These are phyloP conservation scores for Entophlyctis luteolus DNA, from an alignment of 192 early-diverging fungal genomes.

Conservation along the genomic window DNA sequence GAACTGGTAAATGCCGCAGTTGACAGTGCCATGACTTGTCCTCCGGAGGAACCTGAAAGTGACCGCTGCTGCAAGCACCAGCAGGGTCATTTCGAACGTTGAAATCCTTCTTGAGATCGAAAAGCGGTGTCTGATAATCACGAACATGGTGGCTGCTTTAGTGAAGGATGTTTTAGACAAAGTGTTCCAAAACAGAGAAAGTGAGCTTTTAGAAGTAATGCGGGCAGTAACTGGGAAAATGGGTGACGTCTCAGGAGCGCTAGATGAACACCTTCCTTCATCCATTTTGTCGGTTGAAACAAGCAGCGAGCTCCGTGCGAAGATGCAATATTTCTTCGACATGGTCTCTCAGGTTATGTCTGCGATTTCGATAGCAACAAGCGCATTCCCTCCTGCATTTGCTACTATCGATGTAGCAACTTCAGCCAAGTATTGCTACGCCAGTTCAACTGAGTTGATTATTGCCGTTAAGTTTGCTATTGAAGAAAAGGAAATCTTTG, in stretches of 20 bases:
- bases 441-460: constrained; percentile 53
- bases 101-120: constrained; percentile 45
- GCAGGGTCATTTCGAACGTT: constrained; percentile 29
- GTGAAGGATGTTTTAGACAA: constrained; percentile 17
- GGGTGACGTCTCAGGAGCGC: constrained; percentile 42
- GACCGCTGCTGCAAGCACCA: not conserved
- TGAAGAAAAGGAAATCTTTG: constrained; percentile 54
- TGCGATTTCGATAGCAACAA: constrained; percentile 53
- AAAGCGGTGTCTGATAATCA: constrained; percentile 19
- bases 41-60: constrained; percentile 37
- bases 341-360: constrained; percentile 61
- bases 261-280: constrained; percentile 54
- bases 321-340: constrained; percentile 63
- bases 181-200: constrained; percentile 16
- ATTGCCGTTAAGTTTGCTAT: constrained; percentile 54
- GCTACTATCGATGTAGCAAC: constrained; percentile 53
- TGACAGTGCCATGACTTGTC: no score
- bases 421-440: constrained; percentile 52
- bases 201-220: constrained; percentile 30
- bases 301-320: constrained; percentile 54
- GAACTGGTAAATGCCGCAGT: constrained; percentile 70
- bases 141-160: constrained; percentile 20
- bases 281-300: constrained; percentile 38
- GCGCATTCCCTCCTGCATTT: constrained; percentile 47
- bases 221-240: constrained; percentile 47